Evolutionary conservation across 2,329 filamentous ascomycete genomes (phyloP).

Genomic region (Plectosphaerella cucumerina): DNA sequence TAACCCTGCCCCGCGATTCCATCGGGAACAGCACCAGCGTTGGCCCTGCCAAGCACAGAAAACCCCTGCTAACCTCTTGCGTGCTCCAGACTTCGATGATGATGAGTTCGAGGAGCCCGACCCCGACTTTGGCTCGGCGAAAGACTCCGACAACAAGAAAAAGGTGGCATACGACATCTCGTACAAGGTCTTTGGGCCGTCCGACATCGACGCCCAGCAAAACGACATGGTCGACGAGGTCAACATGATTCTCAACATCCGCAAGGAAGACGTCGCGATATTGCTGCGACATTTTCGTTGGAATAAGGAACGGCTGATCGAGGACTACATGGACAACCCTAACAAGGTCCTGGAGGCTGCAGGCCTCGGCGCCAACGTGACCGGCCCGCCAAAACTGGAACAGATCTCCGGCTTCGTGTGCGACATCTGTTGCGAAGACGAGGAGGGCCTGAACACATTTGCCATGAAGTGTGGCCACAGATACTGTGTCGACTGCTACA

Average conservation of each 20-base stretch:
- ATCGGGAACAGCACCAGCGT: too few relatives aligned
- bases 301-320: conserved; percentile 94
- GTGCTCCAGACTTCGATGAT: conserved; percentile 50
- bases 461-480: conserved; percentile 93
- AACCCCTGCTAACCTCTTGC: background rate
- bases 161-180: conserved; percentile 78
- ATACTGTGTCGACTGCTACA: conserved; percentile 90
- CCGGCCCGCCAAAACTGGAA: conserved; percentile 63
- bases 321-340: conserved; percentile 91
- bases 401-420: conserved; percentile 75
- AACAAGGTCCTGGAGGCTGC: conserved; percentile 78
- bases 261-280: conserved; percentile 86
- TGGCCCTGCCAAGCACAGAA: too few relatives aligned
- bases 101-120: conserved; percentile 56
- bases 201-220: conserved; percentile 81
- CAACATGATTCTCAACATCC: conserved; percentile 83
- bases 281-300: conserved; percentile 84
- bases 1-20: conserved; percentile 3
- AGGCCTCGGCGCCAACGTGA: conserved; percentile 67
- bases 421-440: conserved; percentile 95
- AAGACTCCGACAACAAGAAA: conserved; percentile 67
- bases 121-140: conserved; percentile 45
- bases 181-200: conserved; percentile 75
- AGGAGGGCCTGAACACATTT: conserved; percentile 71
- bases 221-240: conserved; percentile 84